Conservation (phyloP, 108 stramenopile genomes). For the Pseudonitzschia multistriata region DNA sequence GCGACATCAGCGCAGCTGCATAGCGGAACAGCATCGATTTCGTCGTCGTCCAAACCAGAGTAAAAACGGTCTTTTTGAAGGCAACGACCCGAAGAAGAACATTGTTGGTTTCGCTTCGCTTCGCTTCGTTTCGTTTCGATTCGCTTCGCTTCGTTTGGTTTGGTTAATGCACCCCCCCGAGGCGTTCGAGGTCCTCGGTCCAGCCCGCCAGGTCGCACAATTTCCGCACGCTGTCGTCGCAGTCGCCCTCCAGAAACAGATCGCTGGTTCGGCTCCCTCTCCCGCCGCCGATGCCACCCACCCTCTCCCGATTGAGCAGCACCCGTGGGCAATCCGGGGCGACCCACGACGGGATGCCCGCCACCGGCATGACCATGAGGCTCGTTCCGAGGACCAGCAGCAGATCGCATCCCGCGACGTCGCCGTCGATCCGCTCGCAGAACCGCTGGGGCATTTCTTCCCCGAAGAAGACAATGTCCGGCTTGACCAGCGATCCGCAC, state of each 20-base stretch:
- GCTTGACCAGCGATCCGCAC: slow-evolving; percentile 86
- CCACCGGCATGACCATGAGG: slow-evolving; percentile 79
- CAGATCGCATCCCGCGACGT: slow-evolving; percentile 56
- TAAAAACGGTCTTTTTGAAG: too few species aligned
- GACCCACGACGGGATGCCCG: slow-evolving; percentile 65
- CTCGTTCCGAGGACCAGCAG: slow-evolving; percentile 86
- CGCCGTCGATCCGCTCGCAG: slow-evolving; percentile 35
- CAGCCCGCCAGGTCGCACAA: slow-evolving; percentile 58
- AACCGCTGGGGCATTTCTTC: slow-evolving; percentile 69
- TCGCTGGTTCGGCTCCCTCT: slow-evolving; percentile 40
- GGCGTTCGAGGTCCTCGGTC: slow-evolving; percentile 49
- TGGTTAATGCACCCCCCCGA: neutral
- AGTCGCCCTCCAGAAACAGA: slow-evolving; percentile 69
- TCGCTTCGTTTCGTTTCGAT: too few species aligned
- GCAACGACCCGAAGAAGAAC: too few species aligned
- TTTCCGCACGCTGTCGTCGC: slow-evolving; percentile 64
- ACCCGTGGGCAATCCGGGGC: slow-evolving; percentile 37
- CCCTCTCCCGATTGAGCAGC: slow-evolving; percentile 60
- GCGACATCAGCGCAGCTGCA: too few species aligned
- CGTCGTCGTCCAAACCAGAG: too few species aligned
- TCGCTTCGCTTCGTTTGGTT: too few species aligned
- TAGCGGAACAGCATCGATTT: too few species aligned
- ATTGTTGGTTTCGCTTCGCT: too few species aligned
- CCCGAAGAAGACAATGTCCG: slow-evolving; percentile 97
- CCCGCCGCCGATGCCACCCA: slow-evolving; percentile 29